A percentile compares a stretch with the other conserved stretches of the same genome.
Conservation (phyloP, 176 grass and related monocot species). For the Carex scoparia region DNA sequence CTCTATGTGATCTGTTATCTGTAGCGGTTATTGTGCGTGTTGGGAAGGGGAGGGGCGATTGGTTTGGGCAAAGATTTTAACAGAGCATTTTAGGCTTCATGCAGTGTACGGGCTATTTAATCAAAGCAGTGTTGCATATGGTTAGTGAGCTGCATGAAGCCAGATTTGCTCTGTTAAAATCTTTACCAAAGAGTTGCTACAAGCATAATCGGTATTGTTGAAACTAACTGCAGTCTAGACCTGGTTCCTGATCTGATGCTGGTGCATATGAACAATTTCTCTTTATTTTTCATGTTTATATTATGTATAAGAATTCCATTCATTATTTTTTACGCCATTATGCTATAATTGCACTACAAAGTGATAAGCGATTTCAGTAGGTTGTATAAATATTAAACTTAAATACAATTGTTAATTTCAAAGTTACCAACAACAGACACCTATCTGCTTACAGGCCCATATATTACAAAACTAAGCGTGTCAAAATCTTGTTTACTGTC, state of each 20-base stretch:
- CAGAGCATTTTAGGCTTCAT: too few relatives aligned
- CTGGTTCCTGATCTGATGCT: background rate
- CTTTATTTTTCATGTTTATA: background rate
- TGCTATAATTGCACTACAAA: background rate
- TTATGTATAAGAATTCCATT: background rate
- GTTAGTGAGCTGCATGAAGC: too few relatives aligned
- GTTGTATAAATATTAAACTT: background rate
- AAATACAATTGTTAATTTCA: background rate
- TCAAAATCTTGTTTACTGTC: slow-evolving; percentile 18
- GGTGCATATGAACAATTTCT: background rate
- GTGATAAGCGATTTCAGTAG: background rate
- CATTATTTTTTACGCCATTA: background rate
- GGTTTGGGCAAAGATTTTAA: too few relatives aligned
- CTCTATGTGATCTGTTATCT: background rate
- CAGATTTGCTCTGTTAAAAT: too few relatives aligned
- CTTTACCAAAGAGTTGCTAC: background rate
- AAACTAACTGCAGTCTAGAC: background rate
- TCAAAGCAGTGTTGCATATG: too few relatives aligned
- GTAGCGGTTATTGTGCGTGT: background rate
- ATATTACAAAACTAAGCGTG: slow-evolving; percentile 25
- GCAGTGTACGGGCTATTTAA: too few relatives aligned
- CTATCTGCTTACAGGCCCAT: background rate
- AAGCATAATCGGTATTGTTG: background rate
- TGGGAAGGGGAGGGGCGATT: background rate
- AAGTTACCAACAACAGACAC: background rate